Evolutionary conservation across 164 flowering plant genomes (phyloP), one percentile per base, ranked within the genome.

Genomic region (Vitis cinerea): DNA sequence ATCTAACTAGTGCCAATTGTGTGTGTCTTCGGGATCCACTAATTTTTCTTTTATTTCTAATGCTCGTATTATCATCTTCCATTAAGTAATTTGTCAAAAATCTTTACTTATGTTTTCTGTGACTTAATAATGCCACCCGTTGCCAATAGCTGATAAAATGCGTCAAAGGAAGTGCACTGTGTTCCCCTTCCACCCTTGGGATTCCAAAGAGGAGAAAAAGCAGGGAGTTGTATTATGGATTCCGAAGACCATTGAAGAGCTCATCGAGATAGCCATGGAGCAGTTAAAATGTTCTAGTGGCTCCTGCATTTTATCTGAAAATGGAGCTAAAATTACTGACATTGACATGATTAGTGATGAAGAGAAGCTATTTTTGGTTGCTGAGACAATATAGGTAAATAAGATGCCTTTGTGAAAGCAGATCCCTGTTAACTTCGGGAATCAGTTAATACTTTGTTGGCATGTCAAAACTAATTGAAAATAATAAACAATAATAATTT

Each of bases 171-270:
- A 72, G 63, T 72, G 75, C 75, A 72, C 73, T 4, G 64, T 72
- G 15, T 76, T 72, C 61, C 62, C 65, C 15, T 59, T 15, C 50
- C 30, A 56, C 15, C 72, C 79, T 11, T 72, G 61, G 75, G 75
- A 72, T 51, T 47, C 19, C 5, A 51, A 23, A 31, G 66, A 66
- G 3, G 59, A 64, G 9, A 67, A 72, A 50, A 75, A 56, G 14
- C 29, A 16, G 6, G 79, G 79, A 58, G 67, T 71, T 10, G 69
- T 75, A 3, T 27, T 75, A 30, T 71, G 79, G 79, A 65, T 67
- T 19, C 75, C 75, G 10, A n/a, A 63, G 8, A 75, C 59, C 16
- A 54, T 75, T 19, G 72, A 75, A 37, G 79, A 72, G 66, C 79
- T 72, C 27, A 64, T 76, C 10, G 11, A 44, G 37, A 17, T 13